Conservation (phyloP, 78 protist genomes). For the slime mould (Dictyostelium discoideum) region DNA sequence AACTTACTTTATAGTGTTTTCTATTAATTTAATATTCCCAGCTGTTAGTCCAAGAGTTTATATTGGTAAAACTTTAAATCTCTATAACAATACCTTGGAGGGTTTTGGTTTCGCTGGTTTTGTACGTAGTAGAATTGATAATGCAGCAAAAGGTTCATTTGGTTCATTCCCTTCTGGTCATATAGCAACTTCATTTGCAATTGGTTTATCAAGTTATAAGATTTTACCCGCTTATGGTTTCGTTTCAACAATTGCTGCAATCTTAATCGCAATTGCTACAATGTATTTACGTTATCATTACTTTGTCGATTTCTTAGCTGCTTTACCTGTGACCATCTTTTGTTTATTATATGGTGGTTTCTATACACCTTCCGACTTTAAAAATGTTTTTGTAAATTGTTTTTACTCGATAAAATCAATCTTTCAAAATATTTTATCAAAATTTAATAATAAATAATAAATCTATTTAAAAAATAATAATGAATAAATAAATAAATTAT, state of each 20-base stretch:
- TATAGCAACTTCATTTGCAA: slow-evolving; percentile 67
- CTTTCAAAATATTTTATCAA: not conserved
- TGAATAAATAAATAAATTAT: not conserved
- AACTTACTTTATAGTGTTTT: slow-evolving; percentile 53
- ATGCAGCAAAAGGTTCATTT: slow-evolving; percentile 66
- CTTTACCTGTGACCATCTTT: slow-evolving; percentile 44
- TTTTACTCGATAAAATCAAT: not conserved
- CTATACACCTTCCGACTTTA: slow-evolving; percentile 36
- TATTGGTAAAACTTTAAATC: not conserved
- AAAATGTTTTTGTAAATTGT: not conserved
- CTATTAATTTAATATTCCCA: slow-evolving; percentile 60
- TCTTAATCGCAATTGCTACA: slow-evolving; percentile 66
- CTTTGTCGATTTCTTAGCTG: slow-evolving; percentile 64
- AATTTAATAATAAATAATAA: slow-evolving; percentile 13
- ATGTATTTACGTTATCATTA: slow-evolving; percentile 73
- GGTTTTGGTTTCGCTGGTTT: slow-evolving; percentile 80
- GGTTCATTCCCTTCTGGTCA: slow-evolving; percentile 79
- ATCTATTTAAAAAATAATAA: not conserved
- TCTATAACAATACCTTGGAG: not conserved
- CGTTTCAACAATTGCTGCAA: slow-evolving; percentile 42
- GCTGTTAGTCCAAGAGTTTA: slow-evolving; percentile 69
- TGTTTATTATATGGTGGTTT: slow-evolving; percentile 74
- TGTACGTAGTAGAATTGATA: slow-evolving; percentile 48
- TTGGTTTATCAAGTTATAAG: slow-evolving; percentile 40
- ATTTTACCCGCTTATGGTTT: slow-evolving; percentile 58